phyloP scores from a whole-genome alignment of 306 rosid species.

The Medicago ruthenica region DNA sequence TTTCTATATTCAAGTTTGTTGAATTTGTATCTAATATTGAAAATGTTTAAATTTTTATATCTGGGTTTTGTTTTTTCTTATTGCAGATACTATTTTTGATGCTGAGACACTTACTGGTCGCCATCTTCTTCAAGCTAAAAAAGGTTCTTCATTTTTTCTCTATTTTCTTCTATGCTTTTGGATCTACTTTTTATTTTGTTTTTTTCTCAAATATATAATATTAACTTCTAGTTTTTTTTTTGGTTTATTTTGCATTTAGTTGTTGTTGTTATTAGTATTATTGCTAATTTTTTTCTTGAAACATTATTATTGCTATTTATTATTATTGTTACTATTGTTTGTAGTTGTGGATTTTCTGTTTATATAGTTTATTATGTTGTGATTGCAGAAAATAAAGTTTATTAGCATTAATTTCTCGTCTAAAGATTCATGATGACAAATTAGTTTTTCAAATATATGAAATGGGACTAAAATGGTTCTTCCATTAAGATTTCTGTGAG shows the following conservation, averaged over 20 bases:
- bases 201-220: neutral
- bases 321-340: too few species aligned
- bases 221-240: constrained; percentile 2
- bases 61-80: neutral
- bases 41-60: constrained; percentile 7
- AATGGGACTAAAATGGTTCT: neutral
- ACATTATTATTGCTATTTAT: neutral
- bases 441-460: too few species aligned
- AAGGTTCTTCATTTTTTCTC: constrained; percentile 54
- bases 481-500: neutral
- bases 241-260: neutral
- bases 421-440: neutral
- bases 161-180: constrained; percentile 7
- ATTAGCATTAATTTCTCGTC: constrained; percentile 13
- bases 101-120: constrained; percentile 59
- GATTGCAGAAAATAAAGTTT: constrained; percentile 28
- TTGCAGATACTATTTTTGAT: constrained; percentile 63
- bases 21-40: neutral
- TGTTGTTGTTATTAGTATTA: neutral
- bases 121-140: constrained; percentile 82
- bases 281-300: neutral
- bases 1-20: neutral
- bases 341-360: constrained; percentile 13
- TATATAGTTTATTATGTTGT: neutral
- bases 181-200: constrained; percentile 35